Conservation (phyloP, 2,329 filamentous ascomycete genomes). For the Knoxdaviesia proteae region DNA sequence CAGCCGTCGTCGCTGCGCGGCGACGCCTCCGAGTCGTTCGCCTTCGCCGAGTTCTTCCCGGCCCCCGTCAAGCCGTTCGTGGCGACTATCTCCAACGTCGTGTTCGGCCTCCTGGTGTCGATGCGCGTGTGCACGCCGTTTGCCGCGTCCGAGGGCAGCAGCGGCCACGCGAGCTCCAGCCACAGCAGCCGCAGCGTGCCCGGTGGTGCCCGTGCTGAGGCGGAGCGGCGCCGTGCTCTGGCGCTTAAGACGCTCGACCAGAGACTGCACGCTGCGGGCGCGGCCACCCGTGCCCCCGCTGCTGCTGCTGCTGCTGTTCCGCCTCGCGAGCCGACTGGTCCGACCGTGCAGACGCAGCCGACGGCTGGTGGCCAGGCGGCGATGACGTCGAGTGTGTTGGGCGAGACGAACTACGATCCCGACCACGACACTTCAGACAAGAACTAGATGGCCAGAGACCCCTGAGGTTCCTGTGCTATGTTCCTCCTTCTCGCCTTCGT, state of each 20-base stretch:
- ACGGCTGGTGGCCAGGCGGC: constrained; percentile 32
- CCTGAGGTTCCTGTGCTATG: too few species aligned
- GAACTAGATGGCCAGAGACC: too few species aligned
- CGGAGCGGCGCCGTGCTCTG: constrained; percentile 70
- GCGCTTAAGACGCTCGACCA: constrained; percentile 86
- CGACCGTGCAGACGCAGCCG: constrained; percentile 35
- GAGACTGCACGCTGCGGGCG: constrained; percentile 65
- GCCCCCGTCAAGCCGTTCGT: constrained; percentile 62
- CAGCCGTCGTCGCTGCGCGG: constrained; percentile 49
- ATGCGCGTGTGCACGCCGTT: constrained; percentile 71
- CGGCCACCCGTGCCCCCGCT: constrained; percentile 16
- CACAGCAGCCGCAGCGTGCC: constrained; percentile 33
- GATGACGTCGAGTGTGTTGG: constrained; percentile 40
- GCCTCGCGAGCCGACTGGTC: constrained; percentile 23
- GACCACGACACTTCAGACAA: constrained; percentile 25
- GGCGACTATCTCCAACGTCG: constrained; percentile 46
- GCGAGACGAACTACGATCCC: constrained; percentile 50
- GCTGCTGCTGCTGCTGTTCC: constrained; percentile 2
- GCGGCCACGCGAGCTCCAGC: constrained; percentile 34
- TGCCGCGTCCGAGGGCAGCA: constrained; percentile 45
- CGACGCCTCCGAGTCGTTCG: constrained; percentile 89
- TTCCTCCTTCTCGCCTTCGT: too few species aligned
- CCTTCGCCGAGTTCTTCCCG: constrained; percentile 90
- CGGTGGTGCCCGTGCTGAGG: constrained; percentile 65
- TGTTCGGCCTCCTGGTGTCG: constrained; percentile 58